Evolutionary conservation across 225 moss, liverwort and hornwort genomes (phyloP).

Genomic region (Polytrichum formosum): DNA sequence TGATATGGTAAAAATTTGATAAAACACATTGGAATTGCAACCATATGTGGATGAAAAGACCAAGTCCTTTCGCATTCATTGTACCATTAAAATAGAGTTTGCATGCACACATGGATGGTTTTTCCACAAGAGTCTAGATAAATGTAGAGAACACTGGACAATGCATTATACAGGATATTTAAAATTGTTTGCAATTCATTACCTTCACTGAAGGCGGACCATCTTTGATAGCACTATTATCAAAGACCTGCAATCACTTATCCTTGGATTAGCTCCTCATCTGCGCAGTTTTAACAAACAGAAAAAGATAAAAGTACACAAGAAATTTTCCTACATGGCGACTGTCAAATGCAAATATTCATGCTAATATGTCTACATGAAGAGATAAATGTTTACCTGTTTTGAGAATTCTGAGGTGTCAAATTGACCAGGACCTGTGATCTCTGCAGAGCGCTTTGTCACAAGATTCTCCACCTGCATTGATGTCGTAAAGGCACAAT

Average conservation of each 20-base stretch:
- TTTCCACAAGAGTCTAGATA: no score
- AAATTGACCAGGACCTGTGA: constrained; percentile 74
- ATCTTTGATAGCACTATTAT: constrained; percentile 70
- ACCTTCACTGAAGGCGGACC: constrained; percentile 99
- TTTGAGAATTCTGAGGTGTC: constrained; percentile 95
- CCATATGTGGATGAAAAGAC: no score
- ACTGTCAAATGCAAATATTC: no score
- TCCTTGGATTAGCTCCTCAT: background rate
- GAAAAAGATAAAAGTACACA: no score
- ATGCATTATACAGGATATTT: no score
- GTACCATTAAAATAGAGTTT: no score
- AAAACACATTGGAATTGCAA: no score
- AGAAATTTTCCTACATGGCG: no score
- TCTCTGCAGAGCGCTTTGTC: constrained; percentile 88
- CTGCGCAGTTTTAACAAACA: background rate
- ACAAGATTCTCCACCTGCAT: constrained; percentile 92
- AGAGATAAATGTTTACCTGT: constrained; percentile 46
- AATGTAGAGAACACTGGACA: background rate
- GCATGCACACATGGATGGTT: no score
- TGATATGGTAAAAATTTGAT: no score
- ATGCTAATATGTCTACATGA: background rate
- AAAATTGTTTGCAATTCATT: background rate
- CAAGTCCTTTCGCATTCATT: no score
- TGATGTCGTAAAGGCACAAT: background rate
- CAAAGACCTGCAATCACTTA: constrained; percentile 60